phyloP scores from a whole-genome alignment of 495 filamentous ascomycete species.

The Apiosordaria backusii region DNA sequence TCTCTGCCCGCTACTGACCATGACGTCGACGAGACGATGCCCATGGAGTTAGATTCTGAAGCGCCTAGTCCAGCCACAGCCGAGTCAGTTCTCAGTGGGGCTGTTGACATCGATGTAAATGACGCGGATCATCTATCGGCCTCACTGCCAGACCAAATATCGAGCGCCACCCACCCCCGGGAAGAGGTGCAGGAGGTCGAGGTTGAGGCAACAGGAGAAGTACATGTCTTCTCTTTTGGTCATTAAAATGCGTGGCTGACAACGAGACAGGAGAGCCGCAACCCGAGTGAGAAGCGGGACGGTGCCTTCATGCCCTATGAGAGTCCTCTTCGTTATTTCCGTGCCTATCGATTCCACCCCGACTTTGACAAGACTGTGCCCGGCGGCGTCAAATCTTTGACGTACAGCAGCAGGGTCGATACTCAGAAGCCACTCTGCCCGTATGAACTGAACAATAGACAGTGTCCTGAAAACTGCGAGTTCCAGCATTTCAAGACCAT shows the following conservation, averaged over 20 bases:
- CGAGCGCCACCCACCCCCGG: slow-evolving; percentile 24
- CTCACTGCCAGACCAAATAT: slow-evolving; percentile 27
- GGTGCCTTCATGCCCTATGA: slow-evolving; percentile 65
- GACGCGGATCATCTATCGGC: slow-evolving; percentile 5
- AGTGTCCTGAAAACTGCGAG: slow-evolving; percentile 72
- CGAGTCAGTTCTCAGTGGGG: background rate
- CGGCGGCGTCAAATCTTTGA: slow-evolving; percentile 81
- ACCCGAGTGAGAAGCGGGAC: slow-evolving; percentile 2
- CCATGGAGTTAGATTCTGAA: slow-evolving; percentile 30
- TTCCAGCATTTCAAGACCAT: slow-evolving; percentile 81
- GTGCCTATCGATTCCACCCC: slow-evolving; percentile 84
- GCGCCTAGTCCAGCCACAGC: slow-evolving; percentile 18
- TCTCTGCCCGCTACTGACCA: background rate
- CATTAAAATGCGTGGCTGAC: slow-evolving; percentile 17
- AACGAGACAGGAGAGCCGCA: slow-evolving; percentile 11
- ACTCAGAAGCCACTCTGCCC: slow-evolving; percentile 67
- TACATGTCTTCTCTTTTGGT: slow-evolving; percentile 30
- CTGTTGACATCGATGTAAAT: background rate
- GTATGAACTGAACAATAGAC: slow-evolving; percentile 66
- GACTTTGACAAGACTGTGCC: slow-evolving; percentile 63
- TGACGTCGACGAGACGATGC: slow-evolving; percentile 21
- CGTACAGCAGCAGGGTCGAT: slow-evolving; percentile 86
- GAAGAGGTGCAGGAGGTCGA: slow-evolving; percentile 30
- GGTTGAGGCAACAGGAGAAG: slow-evolving; percentile 32
- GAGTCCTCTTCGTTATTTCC: slow-evolving; percentile 78